Percentiles rank a stretch among this genome's conserved stretches.
These are phyloP conservation scores for Dryas alaskensis DNA, from an alignment of 306 rosid genomes.

Conservation along the genomic window DNA sequence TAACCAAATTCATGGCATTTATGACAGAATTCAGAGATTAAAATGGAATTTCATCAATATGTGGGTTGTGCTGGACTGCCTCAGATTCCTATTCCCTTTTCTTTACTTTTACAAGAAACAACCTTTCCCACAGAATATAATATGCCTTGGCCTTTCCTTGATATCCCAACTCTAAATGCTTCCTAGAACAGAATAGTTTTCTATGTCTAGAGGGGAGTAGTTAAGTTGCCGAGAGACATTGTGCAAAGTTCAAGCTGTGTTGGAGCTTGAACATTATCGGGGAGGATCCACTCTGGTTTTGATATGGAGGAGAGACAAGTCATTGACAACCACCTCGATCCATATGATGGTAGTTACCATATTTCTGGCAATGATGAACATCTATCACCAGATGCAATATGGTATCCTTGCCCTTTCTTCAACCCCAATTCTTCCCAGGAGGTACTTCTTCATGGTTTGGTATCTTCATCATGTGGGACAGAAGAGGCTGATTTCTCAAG, in stretches of 20 bases:
- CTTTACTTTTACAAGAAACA: background rate
- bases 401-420: conserved; percentile 12
- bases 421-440: conserved; percentile 19
- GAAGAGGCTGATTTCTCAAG: conserved; percentile 3
- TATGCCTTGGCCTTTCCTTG: conserved; percentile 5
- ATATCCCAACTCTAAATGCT: background rate
- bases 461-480: conserved; percentile 12
- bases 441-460: background rate
- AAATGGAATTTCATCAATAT: conserved; percentile 29
- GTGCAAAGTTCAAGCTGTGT: background rate
- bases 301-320: background rate
- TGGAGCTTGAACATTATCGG: background rate
- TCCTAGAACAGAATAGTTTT: background rate
- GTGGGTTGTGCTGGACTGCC: background rate
- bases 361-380: background rate
- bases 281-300: too few relatives aligned
- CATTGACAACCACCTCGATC: conserved; percentile 8
- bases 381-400: background rate
- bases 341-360: background rate
- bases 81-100: background rate
- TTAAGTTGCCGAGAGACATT: background rate
- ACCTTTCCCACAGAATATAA: conserved; percentile 7
- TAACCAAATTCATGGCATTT: background rate
- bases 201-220: too few relatives aligned
- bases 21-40: background rate